Percentiles rank a stretch among this genome's conserved stretches.
These are phyloP conservation scores for Aphanomyces astaci DNA, from an alignment of 352 stramenopile genomes.

Conservation along the genomic window DNA sequence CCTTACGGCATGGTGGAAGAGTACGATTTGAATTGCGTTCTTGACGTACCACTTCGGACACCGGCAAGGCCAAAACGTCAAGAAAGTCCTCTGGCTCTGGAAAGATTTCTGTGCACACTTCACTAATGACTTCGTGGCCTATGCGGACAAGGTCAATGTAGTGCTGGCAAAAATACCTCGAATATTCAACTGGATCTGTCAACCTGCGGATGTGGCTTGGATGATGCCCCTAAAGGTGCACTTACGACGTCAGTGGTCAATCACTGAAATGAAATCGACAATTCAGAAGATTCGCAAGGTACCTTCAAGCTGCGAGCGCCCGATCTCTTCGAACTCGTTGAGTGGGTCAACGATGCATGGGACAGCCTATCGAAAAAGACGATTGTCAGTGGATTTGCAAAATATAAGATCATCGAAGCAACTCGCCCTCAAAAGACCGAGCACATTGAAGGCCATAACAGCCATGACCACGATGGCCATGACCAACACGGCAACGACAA, in stretches of 20 bases:
- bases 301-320: neutral
- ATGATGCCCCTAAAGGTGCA: neutral
- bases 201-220: constrained; percentile 7
- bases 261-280: neutral
- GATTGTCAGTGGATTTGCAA: constrained; percentile 12
- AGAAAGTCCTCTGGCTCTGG: no score
- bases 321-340: neutral
- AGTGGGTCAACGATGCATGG: constrained; percentile 3
- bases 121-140: neutral
- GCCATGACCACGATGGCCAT: no score
- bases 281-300: neutral
- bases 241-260: neutral
- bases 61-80: no score
- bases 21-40: constrained; percentile 26
- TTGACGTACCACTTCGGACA: constrained; percentile 25
- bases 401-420: neutral
- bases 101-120: constrained; percentile 14
- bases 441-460: no score
- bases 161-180: constrained; percentile 4
- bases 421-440: neutral
- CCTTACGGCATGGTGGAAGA: constrained; percentile 30
- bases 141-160: neutral
- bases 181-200: constrained; percentile 7
- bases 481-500: no score
- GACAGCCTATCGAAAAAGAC: neutral